These are phyloP conservation scores for Tuber indicum DNA, from an alignment of 495 filamentous ascomycete species.

Conservation along the genomic window DNA sequence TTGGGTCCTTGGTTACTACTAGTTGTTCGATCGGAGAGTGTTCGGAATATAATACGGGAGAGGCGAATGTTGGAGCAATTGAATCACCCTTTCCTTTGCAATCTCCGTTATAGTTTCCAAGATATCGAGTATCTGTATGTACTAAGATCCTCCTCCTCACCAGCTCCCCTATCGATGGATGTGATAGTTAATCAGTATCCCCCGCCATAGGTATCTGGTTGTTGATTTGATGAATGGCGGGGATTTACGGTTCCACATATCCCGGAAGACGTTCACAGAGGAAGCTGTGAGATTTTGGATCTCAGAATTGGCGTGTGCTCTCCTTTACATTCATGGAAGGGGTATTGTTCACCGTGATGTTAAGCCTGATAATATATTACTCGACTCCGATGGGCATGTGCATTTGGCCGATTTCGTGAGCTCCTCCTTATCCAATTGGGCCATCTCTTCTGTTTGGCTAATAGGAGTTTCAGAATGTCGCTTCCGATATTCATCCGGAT, in stretches of 20 bases:
- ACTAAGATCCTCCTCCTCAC: neutral
- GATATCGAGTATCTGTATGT: constrained; percentile 97
- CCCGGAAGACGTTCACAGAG: constrained; percentile 94
- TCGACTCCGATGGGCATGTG: constrained; percentile 91
- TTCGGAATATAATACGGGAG: constrained; percentile 95
- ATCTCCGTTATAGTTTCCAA: constrained; percentile 97
- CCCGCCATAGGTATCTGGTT: constrained; percentile 71
- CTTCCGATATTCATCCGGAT: constrained; percentile 80
- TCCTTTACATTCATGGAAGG: constrained; percentile 84
- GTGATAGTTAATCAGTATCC: neutral
- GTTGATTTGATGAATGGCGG: constrained; percentile 98
- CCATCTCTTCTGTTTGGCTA: constrained; percentile 11
- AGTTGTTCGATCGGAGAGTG: constrained; percentile 97
- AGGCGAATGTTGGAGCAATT: constrained; percentile 95
- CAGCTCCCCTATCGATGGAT: neutral
- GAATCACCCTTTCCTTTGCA: constrained; percentile 97
- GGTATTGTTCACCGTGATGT: constrained; percentile 94
- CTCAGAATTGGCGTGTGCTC: constrained; percentile 82
- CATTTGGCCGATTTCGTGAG: constrained; percentile 96
- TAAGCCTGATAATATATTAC: constrained; percentile 92
- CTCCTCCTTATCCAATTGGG: constrained; percentile 8
- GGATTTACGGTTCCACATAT: constrained; percentile 95
- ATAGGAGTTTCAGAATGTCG: constrained; percentile 66
- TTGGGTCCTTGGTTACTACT: constrained; percentile 14
- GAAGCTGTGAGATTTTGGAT: constrained; percentile 97